Evolutionary conservation across 2,329 filamentous ascomycete genomes (phyloP).

Genomic region (Fusarium penzigii): DNA sequence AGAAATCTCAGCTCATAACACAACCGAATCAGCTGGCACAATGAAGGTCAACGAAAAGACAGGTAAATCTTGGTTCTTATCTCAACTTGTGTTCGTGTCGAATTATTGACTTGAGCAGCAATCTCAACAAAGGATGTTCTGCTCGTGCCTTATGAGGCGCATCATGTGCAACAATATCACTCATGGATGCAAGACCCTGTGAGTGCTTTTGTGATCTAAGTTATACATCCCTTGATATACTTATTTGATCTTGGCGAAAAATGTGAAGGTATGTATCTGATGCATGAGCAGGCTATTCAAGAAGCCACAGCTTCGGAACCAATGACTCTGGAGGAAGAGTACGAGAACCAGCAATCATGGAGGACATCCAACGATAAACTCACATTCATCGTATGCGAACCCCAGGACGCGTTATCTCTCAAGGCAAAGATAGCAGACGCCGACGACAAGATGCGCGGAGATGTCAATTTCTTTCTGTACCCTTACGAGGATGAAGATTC

Average conservation of each 20-base stretch:
- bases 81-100: neutral
- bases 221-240: no score
- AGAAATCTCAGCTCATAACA: conserved; percentile 10
- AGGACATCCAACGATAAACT: conserved; percentile 80
- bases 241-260: neutral
- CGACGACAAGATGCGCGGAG: conserved; percentile 64
- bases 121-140: conserved; percentile 66
- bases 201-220: conserved; percentile 17
- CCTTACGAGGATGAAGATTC: conserved; percentile 53
- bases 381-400: conserved; percentile 81
- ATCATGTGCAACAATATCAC: conserved; percentile 83
- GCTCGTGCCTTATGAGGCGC: conserved; percentile 79
- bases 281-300: conserved; percentile 63
- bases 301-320: conserved; percentile 86
- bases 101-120: conserved; percentile 47
- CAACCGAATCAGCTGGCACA: conserved; percentile 12
- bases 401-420: conserved; percentile 1
- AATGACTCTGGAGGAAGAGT: conserved; percentile 77
- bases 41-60: conserved; percentile 50
- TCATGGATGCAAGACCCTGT: conserved; percentile 87
- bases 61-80: conserved; percentile 33
- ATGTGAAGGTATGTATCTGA: no score
- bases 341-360: conserved; percentile 90
- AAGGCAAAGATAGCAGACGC: conserved; percentile 53
- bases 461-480: conserved; percentile 80